Conservation (phyloP, 495 filamentous ascomycete species). For the Aspergillus bridgeri region DNA sequence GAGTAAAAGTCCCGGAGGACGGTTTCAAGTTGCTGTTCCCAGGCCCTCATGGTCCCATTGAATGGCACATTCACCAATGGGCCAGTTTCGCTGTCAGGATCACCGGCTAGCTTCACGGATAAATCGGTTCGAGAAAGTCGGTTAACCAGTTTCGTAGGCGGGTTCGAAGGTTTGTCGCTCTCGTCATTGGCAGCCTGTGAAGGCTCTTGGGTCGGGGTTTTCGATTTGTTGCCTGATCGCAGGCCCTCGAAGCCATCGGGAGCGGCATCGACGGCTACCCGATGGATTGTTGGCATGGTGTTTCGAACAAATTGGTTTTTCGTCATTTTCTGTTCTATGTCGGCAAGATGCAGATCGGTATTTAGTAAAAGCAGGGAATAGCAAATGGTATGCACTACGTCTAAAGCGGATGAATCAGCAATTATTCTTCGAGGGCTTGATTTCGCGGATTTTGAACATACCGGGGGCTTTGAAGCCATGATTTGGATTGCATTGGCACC, state of each 20-base stretch:
- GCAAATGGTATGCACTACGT: conserved; percentile 95
- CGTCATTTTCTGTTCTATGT: conserved; percentile 96
- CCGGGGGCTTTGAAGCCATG: conserved; percentile 90
- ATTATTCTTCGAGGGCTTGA: neutral
- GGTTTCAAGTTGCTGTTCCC: conserved; percentile 85
- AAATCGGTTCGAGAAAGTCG: conserved; percentile 25
- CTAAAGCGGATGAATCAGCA: conserved; percentile 39
- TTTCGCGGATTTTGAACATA: conserved; percentile 39
- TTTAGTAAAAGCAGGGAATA: conserved; percentile 95
- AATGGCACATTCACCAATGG: conserved; percentile 80
- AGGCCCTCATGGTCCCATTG: conserved; percentile 70
- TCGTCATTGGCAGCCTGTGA: conserved; percentile 21
- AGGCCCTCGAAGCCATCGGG: conserved; percentile 63
- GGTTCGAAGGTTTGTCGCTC: conserved; percentile 17
- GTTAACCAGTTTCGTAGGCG: conserved; percentile 23
- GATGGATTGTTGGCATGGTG: conserved; percentile 83
- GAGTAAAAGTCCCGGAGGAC: conserved; percentile 90
- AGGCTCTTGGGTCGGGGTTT: conserved; percentile 16
- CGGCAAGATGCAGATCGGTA: conserved; percentile 91
- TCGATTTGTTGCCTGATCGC: conserved; percentile 36
- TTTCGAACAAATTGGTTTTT: conserved; percentile 92
- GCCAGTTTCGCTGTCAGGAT: conserved; percentile 34
- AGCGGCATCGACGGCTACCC: conserved; percentile 66
- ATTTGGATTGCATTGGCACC: conserved; percentile 92
- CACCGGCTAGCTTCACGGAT: conserved; percentile 29